Evolutionary conservation across 805 yeast species (phyloP), one percentile per base, ranked within the genome.

Genomic region (Blastobotrys chiropterorum): DNA sequence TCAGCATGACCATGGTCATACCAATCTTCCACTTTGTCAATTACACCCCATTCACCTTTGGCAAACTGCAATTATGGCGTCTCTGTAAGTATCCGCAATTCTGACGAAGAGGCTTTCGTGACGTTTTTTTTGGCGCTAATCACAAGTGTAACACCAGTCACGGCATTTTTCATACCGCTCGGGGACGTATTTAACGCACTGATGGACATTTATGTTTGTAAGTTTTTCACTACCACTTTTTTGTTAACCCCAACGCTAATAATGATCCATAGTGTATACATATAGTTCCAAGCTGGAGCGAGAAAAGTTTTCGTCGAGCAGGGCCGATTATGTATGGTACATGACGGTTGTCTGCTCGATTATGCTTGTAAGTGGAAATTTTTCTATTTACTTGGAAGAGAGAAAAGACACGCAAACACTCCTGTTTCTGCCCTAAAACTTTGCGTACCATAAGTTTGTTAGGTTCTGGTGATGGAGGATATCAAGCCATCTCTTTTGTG

Each of bases 381-480:
- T 26, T 26, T 30, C 30, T 34, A 14, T 15, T 19, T 21, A 14
- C 43, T 39, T 6, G 5, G 20, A 39, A 6, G 20, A 16, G 20
- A 17, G 13, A 39, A 8, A 17, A n/a, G n/a, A n/a, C n/a, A n/a
- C n/a, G n/a, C 20, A 16, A 15, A 30, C 14, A 47, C 67, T 64
- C 68, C 68, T 63, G 62, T 64, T 64, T 63, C 68, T 65, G 68
- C 68, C 64, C 54, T 67, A 51, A 52, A 52, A 45, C 54, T 55
- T 52, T 54, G n/a, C 53, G 56, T 54, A 47, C 66, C 47, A 63
- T 63, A 60, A 60, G 58, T 56, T 46, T 45, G 50, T 26, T 58
- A 68, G 63, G 66, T 63, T 61, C 67, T 64, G 66, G 59, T 63
- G 49, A 64, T 61, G 68, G 68, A 64, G 68, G 56, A 64, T 59